Base-by-base conservation (phyloP, 257 asterid species). In the Ocimum tenuiflorum region DNA sequence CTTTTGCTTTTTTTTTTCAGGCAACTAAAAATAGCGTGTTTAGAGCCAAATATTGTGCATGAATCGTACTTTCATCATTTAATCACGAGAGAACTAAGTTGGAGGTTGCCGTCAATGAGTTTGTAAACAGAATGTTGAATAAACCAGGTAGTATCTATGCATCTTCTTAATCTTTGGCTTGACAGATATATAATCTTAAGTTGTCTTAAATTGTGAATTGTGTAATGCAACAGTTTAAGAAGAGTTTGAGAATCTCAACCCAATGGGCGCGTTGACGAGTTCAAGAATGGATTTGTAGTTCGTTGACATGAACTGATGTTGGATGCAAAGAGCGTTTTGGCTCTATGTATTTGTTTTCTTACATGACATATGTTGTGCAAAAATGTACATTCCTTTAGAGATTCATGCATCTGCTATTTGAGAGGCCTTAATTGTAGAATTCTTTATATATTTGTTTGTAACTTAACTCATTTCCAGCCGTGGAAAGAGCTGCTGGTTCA, bases 251-350 rank as follows among this genome's bases (percentile, higher is more conserved):
- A 83, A 76, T 68, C 73, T 77, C 10, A 54, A 73, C 49, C 78
- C 87, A 31, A 72, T 81, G 83, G 85, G 77, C 10, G 71, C 68
- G 27, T 88, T 92, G 92, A 73, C 75, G 39, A 77, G 79, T 71
- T 77, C 82, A 9, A 73, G 81, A 63, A 47, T 65, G 65, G 78
- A 72, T 72, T 68, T 71, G 20, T 80, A 70, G 64, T 52, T n/a
- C 60, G 74, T 54, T 67, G 80, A 82, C 85, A 74, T 80, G 76
- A 76, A 52, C 63, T n/a, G 17, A n/a, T n/a, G 19, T 1, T 43
- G 49, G 7, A 13, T 1, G 31, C n/a, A n/a, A 42, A 42, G 48
- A 42, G 48, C 48, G 3, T 6, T 42, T 3, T 42, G 11, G 4
- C 15, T 12, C 15, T 0, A 3, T 43, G 17, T 53, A 46, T 64